Conservation (phyloP, 768 basidiomycete genomes). For the Hygrocybe coccinea region DNA sequence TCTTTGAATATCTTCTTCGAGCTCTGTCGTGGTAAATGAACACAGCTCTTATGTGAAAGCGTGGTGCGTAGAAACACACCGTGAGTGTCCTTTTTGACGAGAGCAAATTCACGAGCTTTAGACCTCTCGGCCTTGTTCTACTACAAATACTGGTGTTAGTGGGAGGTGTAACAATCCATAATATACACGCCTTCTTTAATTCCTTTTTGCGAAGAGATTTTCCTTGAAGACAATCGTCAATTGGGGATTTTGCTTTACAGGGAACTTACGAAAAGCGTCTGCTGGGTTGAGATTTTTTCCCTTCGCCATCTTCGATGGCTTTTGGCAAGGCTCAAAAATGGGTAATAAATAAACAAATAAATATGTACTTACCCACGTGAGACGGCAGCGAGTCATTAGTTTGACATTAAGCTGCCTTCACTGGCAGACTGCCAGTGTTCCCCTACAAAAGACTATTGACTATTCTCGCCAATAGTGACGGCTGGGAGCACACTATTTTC, state of each 20-base stretch:
- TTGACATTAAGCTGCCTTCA: background rate
- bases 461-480: background rate
- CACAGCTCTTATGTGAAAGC: too few relatives aligned
- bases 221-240: constrained; percentile 42
- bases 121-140: constrained; percentile 87
- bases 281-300: constrained; percentile 86
- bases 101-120: constrained; percentile 81
- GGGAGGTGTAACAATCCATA: background rate
- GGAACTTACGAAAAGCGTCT: constrained; percentile 78
- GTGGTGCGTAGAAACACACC: constrained; percentile 38
- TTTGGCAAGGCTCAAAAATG: too few relatives aligned
- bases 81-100: constrained; percentile 90
- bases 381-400: background rate
- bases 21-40: constrained; percentile 42
- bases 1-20: constrained; percentile 75
- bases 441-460: background rate
- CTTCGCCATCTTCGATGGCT: constrained; percentile 90
- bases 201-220: constrained; percentile 94
- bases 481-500: background rate
- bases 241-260: background rate
- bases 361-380: too few relatives aligned
- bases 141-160: constrained; percentile 33
- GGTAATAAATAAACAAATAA: too few relatives aligned
- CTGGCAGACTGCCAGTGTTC: too few relatives aligned
- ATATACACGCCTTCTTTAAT: constrained; percentile 74